Base-by-base conservation (phyloP, 2,329 filamentous ascomycete genomes). In the Hymenoscyphus linearis region DNA sequence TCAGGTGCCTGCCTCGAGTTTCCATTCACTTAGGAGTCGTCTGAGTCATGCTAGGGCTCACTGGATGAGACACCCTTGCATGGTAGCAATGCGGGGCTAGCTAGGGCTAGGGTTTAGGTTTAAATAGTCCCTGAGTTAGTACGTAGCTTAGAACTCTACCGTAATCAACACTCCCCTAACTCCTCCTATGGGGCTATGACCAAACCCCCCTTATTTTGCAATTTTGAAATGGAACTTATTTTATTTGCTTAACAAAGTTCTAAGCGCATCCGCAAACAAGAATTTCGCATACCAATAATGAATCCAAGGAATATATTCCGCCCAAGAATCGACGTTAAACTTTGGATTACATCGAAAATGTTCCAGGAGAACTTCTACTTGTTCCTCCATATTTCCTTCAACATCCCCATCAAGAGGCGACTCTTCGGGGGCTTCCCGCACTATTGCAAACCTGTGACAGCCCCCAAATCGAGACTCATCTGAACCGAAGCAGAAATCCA, bases 241-340 rank as follows among this genome's bases (percentile, higher is more conserved):
- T 60, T n/a, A 60, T 10, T 26, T 35, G 9, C 58, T 35, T 7
- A 60, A 31, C 16, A 60, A 2, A 47, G 9, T 44, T 9, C 52
- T 44, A n/a, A 60, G 27, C 1, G 35, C 58, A 14, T 60, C 58
- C 37, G 52, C 58, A 10, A 27, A 55, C 37, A 60, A 37, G 4
- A 55, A 55, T 13, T 35, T 60, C n/a, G 58, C 58, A 37, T 60
- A 60, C 58, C 58, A 60, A 35, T 60, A 60, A 60, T 56, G 58
- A 31, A 60, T 2, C 52, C 37, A 55, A 10, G 52, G 52, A 14
- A 52, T 36, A 26, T 31, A 60, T 27, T 56, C 58, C 9, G 58
- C 58, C 52, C 58, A 60, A 10, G 58, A 60, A 37, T 60, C 58
- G n/a, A 13, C 25, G 35, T 60, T 36, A 2, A 25, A 22, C 2